Percentiles rank a stretch among this genome's conserved stretches.
These are phyloP conservation scores for Betula pendula DNA, from an alignment of 306 rosid genomes.

Conservation along the genomic window DNA sequence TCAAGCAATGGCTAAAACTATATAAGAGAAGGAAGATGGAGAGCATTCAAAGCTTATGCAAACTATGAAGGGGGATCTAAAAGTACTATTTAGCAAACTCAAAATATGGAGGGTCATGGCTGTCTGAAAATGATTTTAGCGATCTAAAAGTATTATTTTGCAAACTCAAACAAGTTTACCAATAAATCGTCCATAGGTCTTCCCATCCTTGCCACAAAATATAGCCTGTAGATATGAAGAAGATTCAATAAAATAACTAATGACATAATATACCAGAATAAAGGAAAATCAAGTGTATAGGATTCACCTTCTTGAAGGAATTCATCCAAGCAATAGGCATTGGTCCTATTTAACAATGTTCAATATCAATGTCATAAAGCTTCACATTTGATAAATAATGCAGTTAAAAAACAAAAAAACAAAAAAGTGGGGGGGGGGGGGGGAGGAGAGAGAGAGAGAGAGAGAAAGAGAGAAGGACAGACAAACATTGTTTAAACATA, in stretches of 20 bases:
- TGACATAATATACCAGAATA: constrained; percentile 16
- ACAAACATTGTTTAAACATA: no score
- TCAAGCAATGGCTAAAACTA: neutral
- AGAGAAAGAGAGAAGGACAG: no score
- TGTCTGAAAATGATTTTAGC: neutral
- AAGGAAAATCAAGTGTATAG: constrained; percentile 7
- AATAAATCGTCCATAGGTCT: constrained; percentile 68
- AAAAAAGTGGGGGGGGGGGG: no score
- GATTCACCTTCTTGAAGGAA: constrained; percentile 64
- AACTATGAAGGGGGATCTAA: neutral
- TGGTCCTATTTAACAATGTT: constrained; percentile 52
- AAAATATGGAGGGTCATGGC: neutral
- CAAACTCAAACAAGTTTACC: constrained; percentile 47
- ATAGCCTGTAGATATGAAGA: constrained; percentile 48
- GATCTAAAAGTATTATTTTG: neutral
- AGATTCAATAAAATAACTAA: constrained; percentile 27
- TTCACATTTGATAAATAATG: neutral
- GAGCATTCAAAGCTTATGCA: neutral
- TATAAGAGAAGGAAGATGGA: neutral
- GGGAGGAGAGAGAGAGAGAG: no score
- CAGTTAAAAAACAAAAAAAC: no score
- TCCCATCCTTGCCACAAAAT: constrained; percentile 61
- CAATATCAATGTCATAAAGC: constrained; percentile 22
- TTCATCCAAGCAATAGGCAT: constrained; percentile 70
- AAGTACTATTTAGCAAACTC: no score